Evolutionary conservation across 1,139 yeast genomes (phyloP).

Genomic region (Yamadazyma kanchanaburiensis): DNA sequence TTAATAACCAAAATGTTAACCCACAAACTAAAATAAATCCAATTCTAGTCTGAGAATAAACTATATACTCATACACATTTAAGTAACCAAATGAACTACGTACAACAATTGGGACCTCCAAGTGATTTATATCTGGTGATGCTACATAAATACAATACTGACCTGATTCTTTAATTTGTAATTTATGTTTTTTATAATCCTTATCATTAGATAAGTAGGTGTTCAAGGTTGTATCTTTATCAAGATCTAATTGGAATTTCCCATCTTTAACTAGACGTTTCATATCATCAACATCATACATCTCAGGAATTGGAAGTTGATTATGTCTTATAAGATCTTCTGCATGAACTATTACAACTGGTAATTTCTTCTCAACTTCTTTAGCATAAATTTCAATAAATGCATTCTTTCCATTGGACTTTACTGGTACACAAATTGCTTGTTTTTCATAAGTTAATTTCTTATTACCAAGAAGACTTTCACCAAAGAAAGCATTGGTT

Average conservation of each 20-base stretch:
- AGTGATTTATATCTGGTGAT: conserved; percentile 17
- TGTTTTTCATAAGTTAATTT: too few relatives aligned
- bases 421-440: too few relatives aligned
- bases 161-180: conserved; percentile 23
- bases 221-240: conserved; percentile 7
- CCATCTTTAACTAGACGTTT: conserved; percentile 2
- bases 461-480: too few relatives aligned
- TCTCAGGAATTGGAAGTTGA: too few relatives aligned
- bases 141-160: conserved; percentile 31
- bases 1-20: conserved; percentile 21
- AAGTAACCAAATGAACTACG: conserved; percentile 29
- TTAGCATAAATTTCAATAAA: too few relatives aligned
- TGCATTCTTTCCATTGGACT: too few relatives aligned
- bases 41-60: conserved; percentile 18
- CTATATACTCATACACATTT: conserved; percentile 15
- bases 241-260: conserved; percentile 5
- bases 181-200: conserved; percentile 10
- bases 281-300: too few relatives aligned
- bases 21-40: conserved; percentile 15
- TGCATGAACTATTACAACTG: too few relatives aligned
- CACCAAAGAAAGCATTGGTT: too few relatives aligned
- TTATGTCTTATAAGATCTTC: too few relatives aligned
- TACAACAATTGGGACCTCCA: conserved; percentile 18
- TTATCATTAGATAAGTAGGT: conserved; percentile 7
- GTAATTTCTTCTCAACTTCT: too few relatives aligned